Conservation (phyloP, 345 rosid species). For the Geranium brycei region DNA sequence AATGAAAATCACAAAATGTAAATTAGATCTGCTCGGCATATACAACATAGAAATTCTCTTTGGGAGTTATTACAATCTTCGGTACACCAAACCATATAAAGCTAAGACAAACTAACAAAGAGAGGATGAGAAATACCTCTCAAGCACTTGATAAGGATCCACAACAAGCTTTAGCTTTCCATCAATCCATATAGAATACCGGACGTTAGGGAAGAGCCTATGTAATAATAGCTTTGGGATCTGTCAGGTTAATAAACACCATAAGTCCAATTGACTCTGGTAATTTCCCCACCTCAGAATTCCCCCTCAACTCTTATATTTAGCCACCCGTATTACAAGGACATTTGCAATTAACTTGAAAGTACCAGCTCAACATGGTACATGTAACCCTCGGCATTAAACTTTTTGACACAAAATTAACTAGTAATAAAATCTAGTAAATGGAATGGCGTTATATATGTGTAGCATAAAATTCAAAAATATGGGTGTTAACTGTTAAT, state of each 20-base stretch:
- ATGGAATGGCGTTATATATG: no score
- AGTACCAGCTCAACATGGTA: no score
- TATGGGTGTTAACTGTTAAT: no score
- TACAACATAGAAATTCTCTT: background rate
- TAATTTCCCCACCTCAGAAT: no score
- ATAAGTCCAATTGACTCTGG: background rate
- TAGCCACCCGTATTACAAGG: no score
- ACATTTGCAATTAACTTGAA: no score
- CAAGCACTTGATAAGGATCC: slow-evolving; percentile 85
- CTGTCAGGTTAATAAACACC: slow-evolving; percentile 26
- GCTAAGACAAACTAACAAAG: background rate
- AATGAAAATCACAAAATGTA: background rate
- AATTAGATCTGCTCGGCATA: background rate
- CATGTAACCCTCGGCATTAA: no score
- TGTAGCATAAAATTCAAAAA: no score
- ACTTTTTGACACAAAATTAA: no score
- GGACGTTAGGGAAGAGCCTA: slow-evolving; percentile 59
- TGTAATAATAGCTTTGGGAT: slow-evolving; percentile 82
- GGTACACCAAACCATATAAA: background rate
- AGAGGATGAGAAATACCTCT: slow-evolving; percentile 37
- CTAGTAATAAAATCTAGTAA: no score
- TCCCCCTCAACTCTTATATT: background rate
- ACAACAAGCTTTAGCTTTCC: slow-evolving; percentile 79
- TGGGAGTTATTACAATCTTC: background rate
- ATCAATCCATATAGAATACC: slow-evolving; percentile 82